Base-by-base conservation (phyloP, 345 rosid species). In the Camelina neglecta region DNA sequence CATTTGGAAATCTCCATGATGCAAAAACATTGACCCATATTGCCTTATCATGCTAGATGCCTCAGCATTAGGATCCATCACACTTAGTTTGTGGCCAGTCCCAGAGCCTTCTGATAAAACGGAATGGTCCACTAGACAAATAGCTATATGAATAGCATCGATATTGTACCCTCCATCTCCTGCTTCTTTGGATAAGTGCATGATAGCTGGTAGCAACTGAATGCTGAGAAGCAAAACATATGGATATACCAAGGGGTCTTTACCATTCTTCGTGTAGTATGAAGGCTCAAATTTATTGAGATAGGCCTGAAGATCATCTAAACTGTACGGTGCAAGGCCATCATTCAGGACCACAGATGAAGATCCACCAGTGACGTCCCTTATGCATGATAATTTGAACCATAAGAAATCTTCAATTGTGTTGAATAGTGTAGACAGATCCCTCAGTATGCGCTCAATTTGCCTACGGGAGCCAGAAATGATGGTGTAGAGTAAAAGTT, bases 351-450 rank as follows among this genome's bases (percentile, higher is more conserved):
- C 76, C 71, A 79, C 83, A 79, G 92, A 82, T 67, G 99, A 82
- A 69, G 90, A 75, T 67, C 86, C 93, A 67, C 77, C 72, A 61
- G 86, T 59, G 49, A 75, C 63, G 55, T 96, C 98, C 48, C 89
- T 86, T 53, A 89, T 80, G 68, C 92, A 88, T 75, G 98, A 83
- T 72, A 95, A 73, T 77, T 87, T 86, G 83, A 89, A 93, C 99
- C 99, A 96, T 85, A 96, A 62, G 83, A 96, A 96, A 81, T 96
- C 98, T 85, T 96, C 99, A 74, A 96, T 96, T 7, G 98, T 93
- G 69, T 79, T 85, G 75, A 93, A 96, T 75, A 91, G 90, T 13
- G 96, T 87, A 5, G 93, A 90, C 8, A 87, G 75, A 72, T 93
- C 99, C 85, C 98, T 93, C 54, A 93, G 81, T 41, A 96, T 83